Base-by-base conservation (phyloP, 495 filamentous ascomycete genomes). In the Penicillium simplicissimum region DNA sequence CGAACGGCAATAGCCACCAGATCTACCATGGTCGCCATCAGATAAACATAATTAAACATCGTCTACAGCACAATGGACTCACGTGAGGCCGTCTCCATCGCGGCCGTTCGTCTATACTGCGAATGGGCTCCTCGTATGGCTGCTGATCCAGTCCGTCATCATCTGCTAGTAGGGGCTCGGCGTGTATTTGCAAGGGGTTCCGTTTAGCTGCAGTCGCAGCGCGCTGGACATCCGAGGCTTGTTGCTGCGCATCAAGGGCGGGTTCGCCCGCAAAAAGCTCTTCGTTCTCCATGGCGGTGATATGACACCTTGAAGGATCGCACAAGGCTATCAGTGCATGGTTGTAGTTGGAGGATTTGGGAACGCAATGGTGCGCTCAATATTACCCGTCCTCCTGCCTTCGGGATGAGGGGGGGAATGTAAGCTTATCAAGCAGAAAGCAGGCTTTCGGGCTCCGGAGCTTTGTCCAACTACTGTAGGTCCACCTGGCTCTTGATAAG, bases 1-100 rank as follows among this genome's bases (percentile, higher is more conserved):
- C 92, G 4, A 90, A 88, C 0, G 84, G 85, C 10, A 98, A 66
- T 15, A 98, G 76, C 91, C 93, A 98, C 72, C 82, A 91, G 37
- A 96, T 83, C 91, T 96, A 57, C 34, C 23, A 37, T 36, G 19
- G 31, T 43, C n/a, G 52, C 19, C 17, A 60, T 65, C 33, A 68
- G 52, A 52, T 60, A 52, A 42, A 47, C 63, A 42, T 34, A 49
- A 28, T 40, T 36, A 31, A 38, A 15, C 38, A 31, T 19, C 21
- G 28, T 51, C 11, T n/a, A 25, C 43, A 14, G n/a, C 47, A 14
- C 8, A n/a, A 49, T 11, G 60, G 47, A 67, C 69, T 72, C 47
- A 72, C 69, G 34, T 40, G 58, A 8, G 69, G 55, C 47, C 25
- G 60, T 42, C 69, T 66, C 69, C 69, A 70, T 62, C 52, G 52